phyloP scores from a whole-genome alignment of 2,329 filamentous ascomycete species.

The Talaromyces rugulosus region DNA sequence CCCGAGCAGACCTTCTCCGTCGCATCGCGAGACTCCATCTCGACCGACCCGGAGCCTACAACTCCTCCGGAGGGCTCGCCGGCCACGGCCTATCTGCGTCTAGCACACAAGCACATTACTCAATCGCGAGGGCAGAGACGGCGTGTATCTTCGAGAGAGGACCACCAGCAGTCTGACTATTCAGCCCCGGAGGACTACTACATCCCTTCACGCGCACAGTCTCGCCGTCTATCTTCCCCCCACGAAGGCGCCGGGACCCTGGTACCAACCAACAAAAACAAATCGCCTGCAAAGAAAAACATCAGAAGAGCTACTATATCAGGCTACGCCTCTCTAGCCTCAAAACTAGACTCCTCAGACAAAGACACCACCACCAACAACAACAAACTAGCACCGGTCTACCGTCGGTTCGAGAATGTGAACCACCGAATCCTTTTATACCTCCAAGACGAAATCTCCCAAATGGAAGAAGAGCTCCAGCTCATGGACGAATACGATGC shows the following conservation, averaged over 20 bases:
- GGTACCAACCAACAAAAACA: slow-evolving; percentile 4
- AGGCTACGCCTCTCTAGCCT: slow-evolving; percentile 33
- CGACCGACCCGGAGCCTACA: slow-evolving; percentile 24
- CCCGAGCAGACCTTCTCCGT: slow-evolving; percentile 30
- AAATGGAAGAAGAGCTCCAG: slow-evolving; percentile 74
- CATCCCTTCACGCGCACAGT: slow-evolving; percentile 17
- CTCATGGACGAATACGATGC: slow-evolving; percentile 60
- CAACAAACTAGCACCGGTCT: slow-evolving; percentile 56
- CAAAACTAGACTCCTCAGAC: slow-evolving; percentile 26
- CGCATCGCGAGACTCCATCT: slow-evolving; percentile 23
- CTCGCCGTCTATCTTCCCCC: slow-evolving; percentile 7
- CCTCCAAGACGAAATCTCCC: slow-evolving; percentile 77
- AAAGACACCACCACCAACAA: slow-evolving; percentile 13
- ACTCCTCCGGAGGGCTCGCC: slow-evolving; percentile 25
- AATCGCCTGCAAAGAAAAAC: background rate
- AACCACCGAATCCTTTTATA: slow-evolving; percentile 80
- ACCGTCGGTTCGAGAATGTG: slow-evolving; percentile 75
- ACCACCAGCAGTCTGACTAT: slow-evolving; percentile 28
- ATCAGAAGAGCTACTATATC: slow-evolving; percentile 10
- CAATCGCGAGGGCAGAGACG: slow-evolving; percentile 19
- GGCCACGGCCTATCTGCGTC: slow-evolving; percentile 22
- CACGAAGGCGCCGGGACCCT: slow-evolving; percentile 1
- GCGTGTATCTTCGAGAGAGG: slow-evolving; percentile 13
- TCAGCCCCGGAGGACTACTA: slow-evolving; percentile 32
- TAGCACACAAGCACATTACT: slow-evolving; percentile 21